Evolutionary conservation across 208 protist species (phyloP).

Genomic region (Leishmania tarentolae): DNA sequence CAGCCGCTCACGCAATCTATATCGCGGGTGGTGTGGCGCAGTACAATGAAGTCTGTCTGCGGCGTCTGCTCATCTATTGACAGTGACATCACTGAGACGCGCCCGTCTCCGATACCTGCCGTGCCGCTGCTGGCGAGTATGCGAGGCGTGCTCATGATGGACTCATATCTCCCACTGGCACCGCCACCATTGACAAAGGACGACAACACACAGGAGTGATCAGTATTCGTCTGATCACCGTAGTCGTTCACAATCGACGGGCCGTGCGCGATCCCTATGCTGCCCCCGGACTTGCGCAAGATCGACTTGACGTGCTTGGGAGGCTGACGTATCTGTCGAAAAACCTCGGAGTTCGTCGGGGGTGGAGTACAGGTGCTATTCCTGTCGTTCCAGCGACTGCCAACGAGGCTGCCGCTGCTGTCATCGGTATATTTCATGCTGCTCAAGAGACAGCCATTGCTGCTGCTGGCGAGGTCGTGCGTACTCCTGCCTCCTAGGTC

Average conservation of each 20-base stretch:
- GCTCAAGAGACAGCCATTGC: slow-evolving; percentile 5
- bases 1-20: not conserved
- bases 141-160: not conserved
- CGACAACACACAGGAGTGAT: slow-evolving; percentile 12
- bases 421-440: slow-evolving; percentile 2
- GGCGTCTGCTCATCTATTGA: slow-evolving; percentile 4
- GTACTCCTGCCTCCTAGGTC: not conserved
- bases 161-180: not conserved
- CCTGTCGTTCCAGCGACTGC: not conserved
- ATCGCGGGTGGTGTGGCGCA: not conserved
- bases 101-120: not conserved
- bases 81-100: not conserved
- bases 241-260: not conserved
- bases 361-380: not conserved
- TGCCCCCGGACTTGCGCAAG: slow-evolving; percentile 15
- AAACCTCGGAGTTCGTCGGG: slow-evolving; percentile 24
- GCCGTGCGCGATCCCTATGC: not conserved
- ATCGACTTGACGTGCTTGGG: slow-evolving; percentile 28
- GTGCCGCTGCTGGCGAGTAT: not conserved
- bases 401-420: not conserved
- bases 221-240: not conserved
- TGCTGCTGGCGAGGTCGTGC: not conserved
- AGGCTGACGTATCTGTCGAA: slow-evolving; percentile 28
- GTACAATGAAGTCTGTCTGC: slow-evolving; percentile 31
- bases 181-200: slow-evolving; percentile 4